A percentile compares a stretch with the other conserved stretches of the same genome.
These are phyloP conservation scores for Yamadazyma spencermartinsiae DNA, from an alignment of 1,139 yeast species.

Conservation along the genomic window DNA sequence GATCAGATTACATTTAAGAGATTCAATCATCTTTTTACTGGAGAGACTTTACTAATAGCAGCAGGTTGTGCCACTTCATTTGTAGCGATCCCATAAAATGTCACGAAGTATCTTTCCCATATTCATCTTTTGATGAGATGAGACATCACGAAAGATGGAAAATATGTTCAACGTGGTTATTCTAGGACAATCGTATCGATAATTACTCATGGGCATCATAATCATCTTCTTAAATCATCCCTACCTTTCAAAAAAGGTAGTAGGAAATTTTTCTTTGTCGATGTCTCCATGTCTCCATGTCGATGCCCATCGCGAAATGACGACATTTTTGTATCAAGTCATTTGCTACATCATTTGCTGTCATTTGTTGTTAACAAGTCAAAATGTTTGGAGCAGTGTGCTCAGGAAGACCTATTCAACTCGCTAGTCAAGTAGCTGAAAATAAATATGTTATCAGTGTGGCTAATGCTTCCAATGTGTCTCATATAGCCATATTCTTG, in stretches of 20 bases:
- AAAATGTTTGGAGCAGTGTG: slow-evolving; percentile 57
- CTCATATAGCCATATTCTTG: slow-evolving; percentile 74
- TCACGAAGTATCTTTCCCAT: slow-evolving; percentile 80
- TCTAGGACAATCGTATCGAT: slow-evolving; percentile 70
- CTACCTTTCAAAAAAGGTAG: slow-evolving; percentile 9
- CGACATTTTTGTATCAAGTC: neutral
- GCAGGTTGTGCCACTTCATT: slow-evolving; percentile 50
- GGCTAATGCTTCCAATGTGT: slow-evolving; percentile 61
- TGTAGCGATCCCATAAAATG: slow-evolving; percentile 40
- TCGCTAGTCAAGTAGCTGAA: slow-evolving; percentile 62
- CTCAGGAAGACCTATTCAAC: slow-evolving; percentile 55
- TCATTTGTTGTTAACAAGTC: neutral
- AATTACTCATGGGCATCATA: slow-evolving; percentile 16
- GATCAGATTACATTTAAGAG: slow-evolving; percentile 38
- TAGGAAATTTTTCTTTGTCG: slow-evolving; percentile 6
- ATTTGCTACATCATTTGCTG: neutral
- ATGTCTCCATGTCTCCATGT: no score
- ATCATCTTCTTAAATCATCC: slow-evolving; percentile 28
- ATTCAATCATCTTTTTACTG: slow-evolving; percentile 38
- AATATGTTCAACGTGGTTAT: slow-evolving; percentile 71
- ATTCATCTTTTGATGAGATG: slow-evolving; percentile 56
- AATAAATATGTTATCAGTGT: slow-evolving; percentile 63
- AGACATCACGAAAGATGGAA: slow-evolving; percentile 61
- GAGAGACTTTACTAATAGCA: slow-evolving; percentile 29
- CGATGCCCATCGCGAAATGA: neutral